A percentile compares a stretch with the other conserved stretches of the same genome.
Evolutionary conservation across 495 filamentous ascomycete genomes (phyloP).

Genomic region (Neurospora africana): DNA sequence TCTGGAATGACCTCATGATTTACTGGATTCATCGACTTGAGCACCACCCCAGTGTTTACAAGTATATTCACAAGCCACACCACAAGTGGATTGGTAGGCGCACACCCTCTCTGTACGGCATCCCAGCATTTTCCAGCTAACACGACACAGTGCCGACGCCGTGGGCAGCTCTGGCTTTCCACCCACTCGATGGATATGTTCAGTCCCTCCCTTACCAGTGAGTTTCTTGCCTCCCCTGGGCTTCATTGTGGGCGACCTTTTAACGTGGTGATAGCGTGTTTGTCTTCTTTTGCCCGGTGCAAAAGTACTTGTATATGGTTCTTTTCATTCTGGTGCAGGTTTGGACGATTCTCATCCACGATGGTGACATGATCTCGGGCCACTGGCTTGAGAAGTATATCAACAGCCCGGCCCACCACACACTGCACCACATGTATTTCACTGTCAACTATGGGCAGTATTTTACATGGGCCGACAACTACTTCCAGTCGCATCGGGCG

Average conservation of each 20-base stretch:
- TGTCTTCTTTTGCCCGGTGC: constrained; percentile 14
- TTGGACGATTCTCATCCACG: constrained; percentile 17
- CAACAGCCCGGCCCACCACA: constrained; percentile 18
- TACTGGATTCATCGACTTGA: constrained; percentile 18
- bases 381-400: constrained; percentile 17
- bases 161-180: constrained; percentile 15
- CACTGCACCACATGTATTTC: constrained; percentile 18
- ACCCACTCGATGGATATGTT: constrained; percentile 14
- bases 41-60: constrained; percentile 16
- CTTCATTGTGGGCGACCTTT: background rate
- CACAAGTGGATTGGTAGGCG: constrained; percentile 16
- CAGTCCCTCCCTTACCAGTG: constrained; percentile 17
- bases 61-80: constrained; percentile 16
- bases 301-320: constrained; percentile 15
- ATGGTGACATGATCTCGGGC: constrained; percentile 16
- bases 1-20: constrained; percentile 15
- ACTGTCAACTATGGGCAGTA: constrained; percentile 19
- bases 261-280: constrained; percentile 6
- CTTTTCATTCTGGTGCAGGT: constrained; percentile 14
- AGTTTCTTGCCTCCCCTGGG: background rate
- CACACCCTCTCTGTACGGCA: background rate
- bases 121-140: background rate
- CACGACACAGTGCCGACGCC: constrained; percentile 10
- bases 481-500: constrained; percentile 11
- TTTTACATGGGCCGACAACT: constrained; percentile 16